A percentile compares a stretch with the other conserved stretches of the same genome.
Evolutionary conservation across 495 filamentous ascomycete species (phyloP).

Genomic region (Hamigera avellanea): DNA sequence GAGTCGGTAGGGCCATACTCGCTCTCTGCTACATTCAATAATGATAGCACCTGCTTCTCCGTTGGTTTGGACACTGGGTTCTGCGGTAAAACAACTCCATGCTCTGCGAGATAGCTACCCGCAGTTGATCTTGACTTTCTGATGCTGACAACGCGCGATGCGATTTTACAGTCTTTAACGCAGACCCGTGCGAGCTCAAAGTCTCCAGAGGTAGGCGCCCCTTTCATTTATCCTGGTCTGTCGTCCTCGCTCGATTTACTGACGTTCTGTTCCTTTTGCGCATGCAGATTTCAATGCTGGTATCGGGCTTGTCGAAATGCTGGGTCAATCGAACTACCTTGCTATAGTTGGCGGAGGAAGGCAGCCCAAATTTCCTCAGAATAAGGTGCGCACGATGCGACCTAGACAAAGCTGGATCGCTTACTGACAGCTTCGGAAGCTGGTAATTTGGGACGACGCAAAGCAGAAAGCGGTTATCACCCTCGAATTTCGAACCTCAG

Average conservation of each 20-base stretch:
- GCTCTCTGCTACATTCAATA: conserved; percentile 77
- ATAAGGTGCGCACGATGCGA: conserved; percentile 50
- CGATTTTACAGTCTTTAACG: conserved; percentile 57
- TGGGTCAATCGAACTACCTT: conserved; percentile 77
- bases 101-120: too few relatives aligned
- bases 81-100: conserved; percentile 46
- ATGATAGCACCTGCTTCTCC: conserved; percentile 77
- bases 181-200: conserved; percentile 64
- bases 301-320: conserved; percentile 75
- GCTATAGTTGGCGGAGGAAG: conserved; percentile 84
- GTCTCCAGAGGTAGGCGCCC: conserved; percentile 46
- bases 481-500: conserved; percentile 61
- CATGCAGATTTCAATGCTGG: conserved; percentile 70
- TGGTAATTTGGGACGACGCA: conserved; percentile 86
- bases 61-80: conserved; percentile 82
- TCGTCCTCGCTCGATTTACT: not conserved
- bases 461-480: conserved; percentile 64
- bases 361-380: conserved; percentile 74
- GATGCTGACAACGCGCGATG: conserved; percentile 3
- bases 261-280: not conserved
- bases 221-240: conserved; percentile 1
- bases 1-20: conserved; percentile 61
- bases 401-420: not conserved
- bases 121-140: too few relatives aligned
- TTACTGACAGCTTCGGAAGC: conserved; percentile 24